Evolutionary conservation across 2,329 filamentous ascomycete genomes (phyloP).

Genomic region (Cercospora zeae-maydis): DNA sequence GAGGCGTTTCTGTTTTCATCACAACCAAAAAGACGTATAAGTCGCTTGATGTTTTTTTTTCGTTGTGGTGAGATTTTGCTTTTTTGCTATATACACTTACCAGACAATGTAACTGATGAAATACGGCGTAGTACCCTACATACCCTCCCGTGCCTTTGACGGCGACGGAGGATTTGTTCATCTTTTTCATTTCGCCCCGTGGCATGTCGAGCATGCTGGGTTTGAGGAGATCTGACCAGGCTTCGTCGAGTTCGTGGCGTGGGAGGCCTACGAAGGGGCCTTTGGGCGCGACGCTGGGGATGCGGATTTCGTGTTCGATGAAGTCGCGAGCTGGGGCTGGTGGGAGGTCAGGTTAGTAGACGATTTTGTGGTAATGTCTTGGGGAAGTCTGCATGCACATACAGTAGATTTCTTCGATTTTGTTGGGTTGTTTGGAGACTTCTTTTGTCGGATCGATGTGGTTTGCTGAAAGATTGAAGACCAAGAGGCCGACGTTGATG

Average conservation of each 20-base stretch:
- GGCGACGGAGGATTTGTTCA: slow-evolving; percentile 16
- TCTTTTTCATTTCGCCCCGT: slow-evolving; percentile 12
- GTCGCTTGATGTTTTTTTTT: neutral
- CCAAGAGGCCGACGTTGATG: slow-evolving; percentile 11
- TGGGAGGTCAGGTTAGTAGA: no score
- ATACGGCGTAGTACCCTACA: slow-evolving; percentile 16
- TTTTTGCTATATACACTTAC: neutral
- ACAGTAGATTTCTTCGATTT: slow-evolving; percentile 11
- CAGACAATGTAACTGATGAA: slow-evolving; percentile 16
- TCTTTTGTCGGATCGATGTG: neutral
- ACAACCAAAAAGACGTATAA: neutral
- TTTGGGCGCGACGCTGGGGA: slow-evolving; percentile 6
- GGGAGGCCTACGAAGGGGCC: slow-evolving; percentile 12
- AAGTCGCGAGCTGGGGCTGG: slow-evolving; percentile 13
- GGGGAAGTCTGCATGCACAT: no score
- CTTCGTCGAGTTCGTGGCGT: slow-evolving; percentile 14
- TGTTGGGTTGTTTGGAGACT: neutral
- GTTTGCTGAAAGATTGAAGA: slow-evolving; percentile 1
- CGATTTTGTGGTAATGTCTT: no score
- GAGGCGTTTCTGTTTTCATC: slow-evolving; percentile 10
- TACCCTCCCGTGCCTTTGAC: slow-evolving; percentile 6
- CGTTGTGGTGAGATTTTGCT: no score
- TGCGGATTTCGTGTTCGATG: slow-evolving; percentile 12
- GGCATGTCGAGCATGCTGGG: slow-evolving; percentile 14
- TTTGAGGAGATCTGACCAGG: slow-evolving; percentile 14